These are phyloP conservation scores for Phyllosticta citriasiana DNA, from an alignment of 2,329 filamentous ascomycete species.

Conservation along the genomic window DNA sequence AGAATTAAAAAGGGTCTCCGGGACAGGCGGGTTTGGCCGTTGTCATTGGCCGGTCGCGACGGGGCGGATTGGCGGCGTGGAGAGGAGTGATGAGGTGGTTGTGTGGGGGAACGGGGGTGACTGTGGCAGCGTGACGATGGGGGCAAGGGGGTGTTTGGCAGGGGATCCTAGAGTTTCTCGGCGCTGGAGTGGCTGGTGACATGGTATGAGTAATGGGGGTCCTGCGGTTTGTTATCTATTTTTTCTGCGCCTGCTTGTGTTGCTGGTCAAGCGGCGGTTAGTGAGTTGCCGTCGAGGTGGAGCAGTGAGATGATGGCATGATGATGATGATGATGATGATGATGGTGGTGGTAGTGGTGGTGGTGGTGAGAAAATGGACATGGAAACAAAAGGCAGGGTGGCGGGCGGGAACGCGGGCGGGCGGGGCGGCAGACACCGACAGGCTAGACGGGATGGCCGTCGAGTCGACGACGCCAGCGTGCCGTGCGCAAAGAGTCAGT, in stretches of 20 bases:
- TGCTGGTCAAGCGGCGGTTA: not conserved
- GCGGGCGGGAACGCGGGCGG: not conserved
- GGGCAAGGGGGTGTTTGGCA: not conserved
- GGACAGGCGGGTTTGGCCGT: not conserved
- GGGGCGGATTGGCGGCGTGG: not conserved
- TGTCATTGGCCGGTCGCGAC: not conserved
- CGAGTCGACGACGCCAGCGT: not conserved
- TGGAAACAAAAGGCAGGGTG: not conserved
- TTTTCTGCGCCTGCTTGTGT: not conserved
- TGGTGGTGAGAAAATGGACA: not conserved
- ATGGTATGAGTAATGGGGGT: not conserved
- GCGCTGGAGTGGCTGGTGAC: conserved; percentile 17
- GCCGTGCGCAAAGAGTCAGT: not conserved
- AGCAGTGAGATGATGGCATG: not conserved
- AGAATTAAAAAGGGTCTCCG: not conserved
- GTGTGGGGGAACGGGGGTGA: not conserved
- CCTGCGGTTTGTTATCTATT: conserved; percentile 47
- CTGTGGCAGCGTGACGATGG: not conserved
- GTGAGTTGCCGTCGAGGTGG: not conserved
- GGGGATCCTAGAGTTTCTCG: conserved; percentile 40
- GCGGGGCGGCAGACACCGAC: not conserved
- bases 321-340: too few species aligned
- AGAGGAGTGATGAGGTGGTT: not conserved
- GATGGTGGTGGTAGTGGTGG: too few species aligned
- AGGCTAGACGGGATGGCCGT: not conserved